phyloP scores from a whole-genome alignment of 768 basidiomycete species.

The Tulasnella sp. region DNA sequence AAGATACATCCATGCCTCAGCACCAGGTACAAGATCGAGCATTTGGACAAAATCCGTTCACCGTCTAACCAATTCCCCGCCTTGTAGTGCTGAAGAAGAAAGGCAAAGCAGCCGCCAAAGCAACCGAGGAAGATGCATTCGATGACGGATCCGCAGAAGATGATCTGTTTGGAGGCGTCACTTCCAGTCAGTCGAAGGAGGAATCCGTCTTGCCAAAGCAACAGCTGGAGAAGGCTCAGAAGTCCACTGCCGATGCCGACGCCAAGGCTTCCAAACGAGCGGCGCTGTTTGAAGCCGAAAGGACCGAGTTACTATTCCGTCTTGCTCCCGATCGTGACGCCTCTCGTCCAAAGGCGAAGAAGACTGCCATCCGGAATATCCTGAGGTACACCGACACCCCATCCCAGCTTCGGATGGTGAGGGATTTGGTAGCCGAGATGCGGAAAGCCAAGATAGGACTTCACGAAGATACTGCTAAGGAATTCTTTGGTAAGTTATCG shows the following conservation, averaged over 20 bases:
- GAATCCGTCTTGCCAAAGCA: background rate
- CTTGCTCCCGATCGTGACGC: background rate
- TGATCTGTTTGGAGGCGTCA: slow-evolving; percentile 12
- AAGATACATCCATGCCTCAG: background rate
- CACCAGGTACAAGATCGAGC: background rate
- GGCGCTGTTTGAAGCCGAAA: slow-evolving; percentile 13
- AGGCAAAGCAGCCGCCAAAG: slow-evolving; percentile 1
- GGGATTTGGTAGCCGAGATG: slow-evolving; percentile 6
- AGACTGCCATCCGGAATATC: slow-evolving; percentile 11
- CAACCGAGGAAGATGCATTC: background rate
- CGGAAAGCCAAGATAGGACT: slow-evolving; percentile 16
- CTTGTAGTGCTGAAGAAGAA: slow-evolving; percentile 15
- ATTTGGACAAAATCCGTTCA: background rate
- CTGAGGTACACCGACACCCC: slow-evolving; percentile 13
- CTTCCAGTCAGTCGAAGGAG: background rate
- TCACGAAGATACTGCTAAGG: background rate
- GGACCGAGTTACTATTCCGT: background rate
- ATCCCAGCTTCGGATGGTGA: slow-evolving; percentile 10
- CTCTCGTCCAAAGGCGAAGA: background rate
- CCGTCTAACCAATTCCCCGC: background rate
- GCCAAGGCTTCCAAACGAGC: background rate
- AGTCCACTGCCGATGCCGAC: background rate
- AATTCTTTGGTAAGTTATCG: slow-evolving; percentile 17
- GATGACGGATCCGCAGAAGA: slow-evolving; percentile 4
- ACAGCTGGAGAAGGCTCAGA: background rate